Conservation (phyloP, 768 basidiomycete species). For the Amanita pseudoporphyria region DNA sequence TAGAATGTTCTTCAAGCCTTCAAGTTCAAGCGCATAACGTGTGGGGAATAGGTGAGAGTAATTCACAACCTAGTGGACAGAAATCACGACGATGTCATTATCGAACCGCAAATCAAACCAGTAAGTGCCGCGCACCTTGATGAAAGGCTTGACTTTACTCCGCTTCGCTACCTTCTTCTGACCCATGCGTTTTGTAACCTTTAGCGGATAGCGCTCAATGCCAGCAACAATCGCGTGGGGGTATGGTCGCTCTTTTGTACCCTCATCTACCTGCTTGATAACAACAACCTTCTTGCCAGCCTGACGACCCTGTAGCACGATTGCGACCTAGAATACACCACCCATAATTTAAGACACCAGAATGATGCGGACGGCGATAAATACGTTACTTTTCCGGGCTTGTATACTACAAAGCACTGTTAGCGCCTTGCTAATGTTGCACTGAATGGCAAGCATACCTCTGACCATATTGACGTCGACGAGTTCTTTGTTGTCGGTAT, state of each 20-base stretch:
- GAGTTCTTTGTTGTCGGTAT: conserved; percentile 17
- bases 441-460: conserved; percentile 25
- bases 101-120: background rate
- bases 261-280: conserved; percentile 96
- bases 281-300: conserved; percentile 99
- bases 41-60: conserved; percentile 99
- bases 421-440: conserved; percentile 8
- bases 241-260: conserved; percentile 92
- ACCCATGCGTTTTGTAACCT: conserved; percentile 93
- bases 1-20: conserved; percentile 84
- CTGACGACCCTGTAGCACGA: conserved; percentile 97
- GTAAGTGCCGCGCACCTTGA: conserved; percentile 61
- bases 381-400: conserved; percentile 75
- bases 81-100: background rate
- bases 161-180: conserved; percentile 87
- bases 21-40: conserved; percentile 95
- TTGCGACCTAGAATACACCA: conserved; percentile 62
- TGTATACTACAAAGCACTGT: conserved; percentile 56
- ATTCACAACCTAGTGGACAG: conserved; percentile 64
- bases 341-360: background rate
- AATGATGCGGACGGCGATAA: background rate
- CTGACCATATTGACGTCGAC: conserved; percentile 24
- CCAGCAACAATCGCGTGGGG: conserved; percentile 98
- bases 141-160: conserved; percentile 99
- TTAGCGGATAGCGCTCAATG: conserved; percentile 95